Conservation (phyloP, 1,284 basidiomycete genomes). For the Cryptococcus amylolentus region DNA sequence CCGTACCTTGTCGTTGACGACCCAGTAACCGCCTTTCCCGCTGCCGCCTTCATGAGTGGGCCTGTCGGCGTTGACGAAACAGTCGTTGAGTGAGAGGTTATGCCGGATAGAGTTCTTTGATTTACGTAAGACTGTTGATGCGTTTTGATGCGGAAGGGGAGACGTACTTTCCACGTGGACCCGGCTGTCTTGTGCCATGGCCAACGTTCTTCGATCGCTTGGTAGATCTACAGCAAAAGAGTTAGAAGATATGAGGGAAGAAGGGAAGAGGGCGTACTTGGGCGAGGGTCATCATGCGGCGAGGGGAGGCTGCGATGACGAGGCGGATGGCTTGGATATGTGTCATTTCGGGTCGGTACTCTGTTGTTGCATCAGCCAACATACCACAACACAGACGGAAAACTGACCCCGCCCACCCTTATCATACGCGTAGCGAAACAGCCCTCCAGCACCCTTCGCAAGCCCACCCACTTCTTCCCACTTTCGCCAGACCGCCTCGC, state of each 20-base stretch:
- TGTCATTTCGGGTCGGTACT: conserved; percentile 27
- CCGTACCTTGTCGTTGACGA: conserved; percentile 25
- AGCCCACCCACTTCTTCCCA: conserved; percentile 26
- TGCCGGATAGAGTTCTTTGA: conserved; percentile 73
- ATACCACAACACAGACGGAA: background rate
- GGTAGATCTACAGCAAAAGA: conserved; percentile 24
- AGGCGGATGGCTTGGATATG: conserved; percentile 27
- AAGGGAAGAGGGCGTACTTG: conserved; percentile 15
- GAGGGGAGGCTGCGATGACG: conserved; percentile 31
- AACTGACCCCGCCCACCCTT: conserved; percentile 23
- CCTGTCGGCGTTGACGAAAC: conserved; percentile 59
- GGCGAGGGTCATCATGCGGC: conserved; percentile 27
- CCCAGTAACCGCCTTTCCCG: conserved; percentile 42
- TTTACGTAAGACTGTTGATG: background rate
- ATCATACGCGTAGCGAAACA: conserved; percentile 18
- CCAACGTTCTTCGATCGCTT: conserved; percentile 35
- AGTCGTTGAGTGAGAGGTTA: conserved; percentile 73
- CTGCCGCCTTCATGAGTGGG: conserved; percentile 18
- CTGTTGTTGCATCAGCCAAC: conserved; percentile 6
- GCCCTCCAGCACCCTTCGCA: conserved; percentile 19
- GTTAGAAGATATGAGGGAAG: background rate
- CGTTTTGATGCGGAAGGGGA: background rate
- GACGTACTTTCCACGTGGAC: conserved; percentile 25
- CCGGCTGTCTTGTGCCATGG: conserved; percentile 23
- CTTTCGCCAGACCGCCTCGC: conserved; percentile 24